A percentile compares a stretch with the other conserved stretches of the same genome.
Evolutionary conservation across 306 rosid genomes (phyloP).

Genomic region (Malus sylvestris): DNA sequence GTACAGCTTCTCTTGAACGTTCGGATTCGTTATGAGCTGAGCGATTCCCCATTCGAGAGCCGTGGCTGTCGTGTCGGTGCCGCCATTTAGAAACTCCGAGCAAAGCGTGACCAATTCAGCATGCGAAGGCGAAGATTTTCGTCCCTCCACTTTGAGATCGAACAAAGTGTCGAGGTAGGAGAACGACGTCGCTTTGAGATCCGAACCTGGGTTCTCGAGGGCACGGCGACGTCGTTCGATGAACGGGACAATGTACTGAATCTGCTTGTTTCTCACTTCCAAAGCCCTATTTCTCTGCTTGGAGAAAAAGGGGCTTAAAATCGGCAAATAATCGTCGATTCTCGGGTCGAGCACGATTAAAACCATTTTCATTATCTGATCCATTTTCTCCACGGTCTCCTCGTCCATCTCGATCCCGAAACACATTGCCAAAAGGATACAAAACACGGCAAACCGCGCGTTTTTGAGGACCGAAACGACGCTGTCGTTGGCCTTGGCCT

Average conservation of each 20-base stretch:
- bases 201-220: slow-evolving; percentile 63
- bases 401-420: slow-evolving; percentile 89
- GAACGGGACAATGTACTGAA: slow-evolving; percentile 48
- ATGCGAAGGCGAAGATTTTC: slow-evolving; percentile 44
- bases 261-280: slow-evolving; percentile 56
- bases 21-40: slow-evolving; percentile 47
- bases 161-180: slow-evolving; percentile 90
- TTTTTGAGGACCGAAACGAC: slow-evolving; percentile 59
- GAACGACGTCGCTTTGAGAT: slow-evolving; percentile 57
- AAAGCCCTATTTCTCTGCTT: slow-evolving; percentile 62
- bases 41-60: slow-evolving; percentile 91
- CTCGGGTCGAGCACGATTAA: slow-evolving; percentile 64
- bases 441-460: slow-evolving; percentile 69
- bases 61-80: slow-evolving; percentile 87
- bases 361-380: slow-evolving; percentile 57
- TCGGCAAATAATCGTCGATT: slow-evolving; percentile 78
- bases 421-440: slow-evolving; percentile 77
- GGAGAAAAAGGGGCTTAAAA: slow-evolving; percentile 67
- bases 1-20: slow-evolving; percentile 38
- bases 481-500: slow-evolving; percentile 57
- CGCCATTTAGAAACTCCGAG: slow-evolving; percentile 89
- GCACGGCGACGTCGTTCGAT: slow-evolving; percentile 60
- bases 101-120: slow-evolving; percentile 61
- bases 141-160: slow-evolving; percentile 49
- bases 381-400: slow-evolving; percentile 55